Evolutionary conservation across 768 basidiomycete genomes (phyloP), one percentile per base, ranked within the genome.

Genomic region (Tulasnella sp.): DNA sequence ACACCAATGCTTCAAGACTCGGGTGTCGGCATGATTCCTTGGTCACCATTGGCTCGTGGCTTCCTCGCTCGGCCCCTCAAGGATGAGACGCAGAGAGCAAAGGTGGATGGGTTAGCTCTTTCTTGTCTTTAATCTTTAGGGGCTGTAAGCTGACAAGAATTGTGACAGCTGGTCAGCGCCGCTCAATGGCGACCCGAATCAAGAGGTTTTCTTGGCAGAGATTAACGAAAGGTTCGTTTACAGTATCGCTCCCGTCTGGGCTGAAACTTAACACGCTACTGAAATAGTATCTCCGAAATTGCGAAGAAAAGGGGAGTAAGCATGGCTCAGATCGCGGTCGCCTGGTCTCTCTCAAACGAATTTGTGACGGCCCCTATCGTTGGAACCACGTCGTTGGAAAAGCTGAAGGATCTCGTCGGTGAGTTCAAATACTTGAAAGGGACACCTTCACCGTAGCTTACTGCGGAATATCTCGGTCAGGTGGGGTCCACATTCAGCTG

Each of bases 1-100:
- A 25, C 36, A 36, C 75, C 75, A 5, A 31, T 76, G n/a, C n/a
- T 76, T 5, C 45, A 76, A 38, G 68, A 71, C 31, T 52, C 71
- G 11, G 75, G 75, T 29, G 75, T 76, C 19, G 75, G 75, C 25
- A 54, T 49, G 68, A 76, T 76, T 2, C 75, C 75, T 1, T 76
- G 75, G 70, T 71, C 69, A 19, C 70, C 75, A 11, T 68, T 76
- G 11, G 75, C 29, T 9, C 6, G 69, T 17, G 75, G 75, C 40
- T 71, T 76, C 68, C 52, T 76, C 6, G 42, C 75, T 37, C 67
- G 38, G 1, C 78, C 78, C 34, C n/a, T 58, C 17, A 42, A 69
- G n/a, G 52, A 2, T 11, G 22, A 38, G 74, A 79, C 72, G 19
- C 19, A 19, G 72, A 38, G 72, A 31, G 73, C 34, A 19, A 67